Base-by-base conservation (phyloP, 1,284 basidiomycete species). In the Puccinia brachypodii region DNA sequence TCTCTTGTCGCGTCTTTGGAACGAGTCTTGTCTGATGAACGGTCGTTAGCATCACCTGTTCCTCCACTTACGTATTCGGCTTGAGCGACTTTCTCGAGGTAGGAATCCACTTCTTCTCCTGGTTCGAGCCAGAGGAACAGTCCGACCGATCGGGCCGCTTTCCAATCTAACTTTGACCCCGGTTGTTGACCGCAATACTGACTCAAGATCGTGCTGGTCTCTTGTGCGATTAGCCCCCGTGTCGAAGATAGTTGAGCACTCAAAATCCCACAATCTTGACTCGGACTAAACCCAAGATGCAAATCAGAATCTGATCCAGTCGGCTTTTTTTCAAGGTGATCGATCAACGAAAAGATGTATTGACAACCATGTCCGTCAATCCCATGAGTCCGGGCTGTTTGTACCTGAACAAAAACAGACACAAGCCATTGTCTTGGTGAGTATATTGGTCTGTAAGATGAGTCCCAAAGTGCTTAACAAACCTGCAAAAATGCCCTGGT, bases 31-130 rank as follows among this genome's bases (percentile, higher is more conserved):
- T 40, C 68, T 25, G 42, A 64, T 14, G 62, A 40, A 7, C 31
- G 91, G 76, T 90, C 89, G 40, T 40, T 68, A 13, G 38, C 64
- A 16, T 40, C 36, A n/a, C 64, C n/a, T n/a, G n/a, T n/a, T 31
- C 94, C 93, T 6, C 91, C 91, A 3, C 90, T 89, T 91, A 95
- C 93, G 87, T 95, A 99, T 84, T 96, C 92, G 84, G 95, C 95
- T 36, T 96, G 90, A 6, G 95, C 97, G 76, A 99, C 91, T n/a
- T 90, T 87, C 86, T 99, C 97, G 85, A 97, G 89, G 84, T 95
- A 92, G 0, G 89, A 87, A 89, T 89, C 92, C 89, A 96, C 87
- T 0, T 90, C 87, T 42, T 96, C 94, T 2, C 88, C 85, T 7
- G 93, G 93, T 62, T 89, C 91, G 60, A 98, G 87, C 96, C 96